These are phyloP conservation scores for Strobilomyces echinocephalus DNA, from an alignment of 768 basidiomycete genomes.

Conservation along the genomic window DNA sequence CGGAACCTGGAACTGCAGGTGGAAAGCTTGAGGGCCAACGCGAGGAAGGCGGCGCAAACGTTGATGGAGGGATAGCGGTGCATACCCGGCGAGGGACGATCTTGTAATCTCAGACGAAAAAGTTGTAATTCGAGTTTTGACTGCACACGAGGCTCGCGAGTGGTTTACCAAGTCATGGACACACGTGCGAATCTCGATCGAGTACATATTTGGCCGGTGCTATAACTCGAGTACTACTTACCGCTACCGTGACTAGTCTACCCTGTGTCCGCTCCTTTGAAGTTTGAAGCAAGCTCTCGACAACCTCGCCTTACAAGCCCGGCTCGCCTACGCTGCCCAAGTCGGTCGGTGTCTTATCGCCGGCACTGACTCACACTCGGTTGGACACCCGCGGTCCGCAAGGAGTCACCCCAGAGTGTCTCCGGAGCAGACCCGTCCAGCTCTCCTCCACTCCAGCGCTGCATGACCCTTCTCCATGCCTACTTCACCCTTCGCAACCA, in stretches of 20 bases:
- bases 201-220: background rate
- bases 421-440: constrained; percentile 21
- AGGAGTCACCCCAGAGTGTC: constrained; percentile 22
- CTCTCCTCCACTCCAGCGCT: constrained; percentile 20
- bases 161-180: background rate
- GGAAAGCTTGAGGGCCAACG: constrained; percentile 69
- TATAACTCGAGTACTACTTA: too few relatives aligned
- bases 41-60: constrained; percentile 68
- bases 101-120: background rate
- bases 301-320: background rate
- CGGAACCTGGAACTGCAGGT: constrained; percentile 80
- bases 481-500: constrained; percentile 66
- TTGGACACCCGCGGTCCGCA: constrained; percentile 23
- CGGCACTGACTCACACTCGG: constrained; percentile 10
- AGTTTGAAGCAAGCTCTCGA: too few relatives aligned
- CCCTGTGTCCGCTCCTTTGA: too few relatives aligned
- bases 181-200: constrained; percentile 12
- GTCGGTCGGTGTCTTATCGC: constrained; percentile 8
- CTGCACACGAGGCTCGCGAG: constrained; percentile 1
- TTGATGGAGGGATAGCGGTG: constrained; percentile 32
- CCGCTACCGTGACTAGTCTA: too few relatives aligned
- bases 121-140: background rate
- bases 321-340: background rate
- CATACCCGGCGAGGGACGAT: constrained; percentile 2
- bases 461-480: constrained; percentile 80